Conservation (phyloP, 75 land plant genomes). For the Cryptomeria japonica region DNA sequence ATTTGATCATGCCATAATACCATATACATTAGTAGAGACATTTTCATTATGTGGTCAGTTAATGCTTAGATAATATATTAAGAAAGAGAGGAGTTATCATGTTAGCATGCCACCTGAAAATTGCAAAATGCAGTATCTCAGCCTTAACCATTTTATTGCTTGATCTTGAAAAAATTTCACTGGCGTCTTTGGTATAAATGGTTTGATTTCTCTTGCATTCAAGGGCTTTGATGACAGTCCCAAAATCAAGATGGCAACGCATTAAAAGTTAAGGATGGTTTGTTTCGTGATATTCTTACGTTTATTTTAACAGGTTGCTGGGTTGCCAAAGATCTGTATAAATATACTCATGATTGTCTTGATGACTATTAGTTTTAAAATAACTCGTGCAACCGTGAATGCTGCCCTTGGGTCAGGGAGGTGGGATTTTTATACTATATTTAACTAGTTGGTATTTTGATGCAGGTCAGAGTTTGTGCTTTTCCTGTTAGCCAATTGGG, state of each 20-base stretch:
- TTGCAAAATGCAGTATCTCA: too few relatives aligned
- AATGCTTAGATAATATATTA: too few relatives aligned
- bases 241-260: neutral
- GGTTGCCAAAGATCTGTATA: neutral
- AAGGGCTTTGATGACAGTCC: neutral
- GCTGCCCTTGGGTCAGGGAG: neutral
- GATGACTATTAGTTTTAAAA: neutral
- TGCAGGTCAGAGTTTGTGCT: constrained; percentile 93
- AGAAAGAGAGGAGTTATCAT: too few relatives aligned
- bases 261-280: neutral
- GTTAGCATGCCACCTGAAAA: too few relatives aligned
- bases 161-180: too few relatives aligned
- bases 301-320: neutral
- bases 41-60: too few relatives aligned
- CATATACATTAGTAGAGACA: too few relatives aligned
- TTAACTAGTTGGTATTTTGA: neutral
- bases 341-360: neutral
- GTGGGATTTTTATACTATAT: neutral
- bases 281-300: neutral
- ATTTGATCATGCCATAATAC: too few relatives aligned
- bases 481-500: constrained; percentile 71
- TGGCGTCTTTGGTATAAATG: too few relatives aligned
- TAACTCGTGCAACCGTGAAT: neutral
- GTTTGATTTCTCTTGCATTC: too few relatives aligned
- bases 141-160: too few relatives aligned